A percentile compares a stretch with the other conserved stretches of the same genome.
phyloP scores from a whole-genome alignment of 2,329 filamentous ascomycete species.

The Exophiala mesophila region DNA sequence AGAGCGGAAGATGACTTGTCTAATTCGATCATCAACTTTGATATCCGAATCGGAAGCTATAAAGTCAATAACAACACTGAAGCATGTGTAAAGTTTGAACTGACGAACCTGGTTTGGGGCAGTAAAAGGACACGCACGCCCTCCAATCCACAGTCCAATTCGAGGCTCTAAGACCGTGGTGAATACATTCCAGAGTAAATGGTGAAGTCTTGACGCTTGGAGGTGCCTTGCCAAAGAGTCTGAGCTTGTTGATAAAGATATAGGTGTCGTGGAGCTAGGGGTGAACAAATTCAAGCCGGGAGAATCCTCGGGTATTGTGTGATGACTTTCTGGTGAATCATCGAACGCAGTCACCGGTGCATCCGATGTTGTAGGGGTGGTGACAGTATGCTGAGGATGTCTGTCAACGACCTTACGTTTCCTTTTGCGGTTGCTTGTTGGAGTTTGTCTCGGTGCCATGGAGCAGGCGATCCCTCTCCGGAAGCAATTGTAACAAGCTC shows the following conservation, averaged over 20 bases:
- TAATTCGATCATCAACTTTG: slow-evolving; percentile 3
- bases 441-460: neutral
- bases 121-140: slow-evolving; percentile 2
- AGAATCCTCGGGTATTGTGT: neutral
- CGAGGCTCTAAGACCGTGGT: slow-evolving; percentile 5
- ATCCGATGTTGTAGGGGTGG: too few relatives aligned
- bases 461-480: slow-evolving; percentile 2
- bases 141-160: slow-evolving; percentile 6
- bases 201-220: slow-evolving; percentile 3
- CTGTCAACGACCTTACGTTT: neutral
- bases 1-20: slow-evolving; percentile 1
- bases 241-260: neutral
- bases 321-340: neutral
- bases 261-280: neutral
- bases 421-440: neutral
- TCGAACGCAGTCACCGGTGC: neutral
- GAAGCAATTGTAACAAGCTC: slow-evolving; percentile 5
- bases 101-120: neutral
- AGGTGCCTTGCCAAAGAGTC: slow-evolving; percentile 3
- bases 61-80: neutral
- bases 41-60: slow-evolving; percentile 6
- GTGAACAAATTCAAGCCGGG: neutral
- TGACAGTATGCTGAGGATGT: neutral
- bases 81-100: neutral
- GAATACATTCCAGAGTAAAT: slow-evolving; percentile 8